phyloP scores from a whole-genome alignment of 306 rosid species.

The Alnus glutinosa region DNA sequence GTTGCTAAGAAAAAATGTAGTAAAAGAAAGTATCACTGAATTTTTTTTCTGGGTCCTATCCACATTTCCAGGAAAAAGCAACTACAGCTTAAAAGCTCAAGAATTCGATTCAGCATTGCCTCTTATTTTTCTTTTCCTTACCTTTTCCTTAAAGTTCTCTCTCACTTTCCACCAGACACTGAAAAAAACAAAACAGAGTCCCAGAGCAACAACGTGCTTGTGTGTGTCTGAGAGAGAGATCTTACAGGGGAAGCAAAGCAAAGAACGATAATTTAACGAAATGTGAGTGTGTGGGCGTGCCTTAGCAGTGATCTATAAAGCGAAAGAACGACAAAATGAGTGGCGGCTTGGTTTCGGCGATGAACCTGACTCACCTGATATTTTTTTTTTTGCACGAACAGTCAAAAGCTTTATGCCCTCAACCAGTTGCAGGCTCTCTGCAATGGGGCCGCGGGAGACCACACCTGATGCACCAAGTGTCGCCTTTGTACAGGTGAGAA shows the following conservation, averaged over 20 bases:
- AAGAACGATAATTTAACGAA: neutral
- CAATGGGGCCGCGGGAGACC: too few species aligned
- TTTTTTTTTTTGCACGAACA: too few species aligned
- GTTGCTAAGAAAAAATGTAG: constrained; percentile 21
- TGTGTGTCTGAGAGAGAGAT: neutral
- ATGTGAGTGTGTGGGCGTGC: neutral
- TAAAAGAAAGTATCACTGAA: constrained; percentile 21
- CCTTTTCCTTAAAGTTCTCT: neutral
- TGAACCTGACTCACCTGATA: too few species aligned
- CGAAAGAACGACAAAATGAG: neutral
- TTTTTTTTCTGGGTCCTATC: neutral
- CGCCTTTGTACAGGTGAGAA: neutral
- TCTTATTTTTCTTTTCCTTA: neutral
- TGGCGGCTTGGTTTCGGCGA: neutral
- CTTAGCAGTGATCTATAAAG: neutral
- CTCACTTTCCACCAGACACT: neutral
- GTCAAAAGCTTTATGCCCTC: too few species aligned
- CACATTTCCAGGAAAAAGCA: neutral
- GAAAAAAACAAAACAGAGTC: neutral
- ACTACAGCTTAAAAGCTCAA: neutral
- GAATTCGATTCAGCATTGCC: constrained; percentile 7
- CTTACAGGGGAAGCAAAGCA: neutral
- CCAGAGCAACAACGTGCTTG: neutral
- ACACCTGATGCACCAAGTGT: too few species aligned
- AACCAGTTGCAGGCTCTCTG: too few species aligned